Conservation (phyloP, 2,329 filamentous ascomycete species). For the Talaromyces sp. region DNA sequence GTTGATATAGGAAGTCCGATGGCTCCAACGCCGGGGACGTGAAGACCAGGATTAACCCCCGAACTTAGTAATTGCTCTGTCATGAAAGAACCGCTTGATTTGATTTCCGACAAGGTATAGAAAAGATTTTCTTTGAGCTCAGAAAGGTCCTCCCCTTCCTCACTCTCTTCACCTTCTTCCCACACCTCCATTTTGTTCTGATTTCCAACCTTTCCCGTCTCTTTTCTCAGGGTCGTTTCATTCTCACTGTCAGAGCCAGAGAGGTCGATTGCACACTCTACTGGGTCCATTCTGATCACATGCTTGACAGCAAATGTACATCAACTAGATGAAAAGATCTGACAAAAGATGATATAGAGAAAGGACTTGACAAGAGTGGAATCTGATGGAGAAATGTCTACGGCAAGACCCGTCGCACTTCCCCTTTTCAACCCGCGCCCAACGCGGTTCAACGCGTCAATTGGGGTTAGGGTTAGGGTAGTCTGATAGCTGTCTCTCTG, state of each 20-base stretch:
- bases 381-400: not conserved
- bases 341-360: not conserved
- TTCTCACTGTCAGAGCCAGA: not conserved
- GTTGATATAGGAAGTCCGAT: constrained; percentile 15
- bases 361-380: no score
- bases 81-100: not conserved
- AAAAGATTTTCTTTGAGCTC: not conserved
- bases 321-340: not conserved
- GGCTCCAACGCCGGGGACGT: constrained; percentile 9
- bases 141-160: not conserved
- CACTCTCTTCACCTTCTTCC: not conserved
- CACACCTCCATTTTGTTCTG: not conserved
- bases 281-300: not conserved
- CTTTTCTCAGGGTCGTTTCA: not conserved
- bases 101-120: not conserved
- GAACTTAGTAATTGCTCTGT: not conserved
- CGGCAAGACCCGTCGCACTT: not conserved
- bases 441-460: not conserved
- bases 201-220: not conserved
- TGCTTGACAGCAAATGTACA: no score
- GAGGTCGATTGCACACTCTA: not conserved
- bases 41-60: constrained; percentile 15
- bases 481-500: no score
- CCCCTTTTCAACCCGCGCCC: not conserved
- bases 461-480: not conserved